Evolutionary conservation across 805 yeast species (phyloP), one percentile per base, ranked within the genome.

Genomic region (Barnettozyma siamensis): DNA sequence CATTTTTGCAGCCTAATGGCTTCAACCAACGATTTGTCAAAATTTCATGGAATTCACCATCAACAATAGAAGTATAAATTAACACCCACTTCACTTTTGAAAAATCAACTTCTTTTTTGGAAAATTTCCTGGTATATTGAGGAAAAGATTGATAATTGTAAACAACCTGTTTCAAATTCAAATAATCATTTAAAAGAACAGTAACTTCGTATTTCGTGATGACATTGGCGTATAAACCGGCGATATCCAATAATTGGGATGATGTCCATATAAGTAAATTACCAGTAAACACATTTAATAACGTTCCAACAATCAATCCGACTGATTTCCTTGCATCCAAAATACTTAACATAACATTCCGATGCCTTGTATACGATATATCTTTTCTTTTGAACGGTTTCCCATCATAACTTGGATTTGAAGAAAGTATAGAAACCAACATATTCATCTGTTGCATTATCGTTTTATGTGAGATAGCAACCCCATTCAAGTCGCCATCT

Each of bases 111-210:
- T 76, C 78, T 35, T 82, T 77, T 50, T 82, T 85, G 31, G 84
- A 83, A 57, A 72, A 89, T 43, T 86, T 85, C 35, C 95, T 70
- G 1, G 96, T 86, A 37, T 82, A 71, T 50, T 81, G 81, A 0
- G 99, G 99, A 41, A 83, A 80, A 12, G 86, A 82, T 58, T 93
- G 95, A 60, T 93, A 93, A 61, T 93, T 93, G 54, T 86, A 89
- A 1, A 88, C 88, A 15, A 88, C 96, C 40, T 88, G 81, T 57
- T 93, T 93, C 50, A 93, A 66, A 13, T 91, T 89, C 35, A 93
- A 69, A 55, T 89, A 89, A 58, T 93, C 98, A 2, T 94, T 83
- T 34, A 93, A 67, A 24, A 91, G 55, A 17, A 89, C 72, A 2
- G 89, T 76, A 2, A 87, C 93, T 37, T 78, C 71, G 54, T 74